A percentile compares a stretch with the other conserved stretches of the same genome.
Conservation (phyloP, 2,329 filamentous ascomycete genomes). For the Pseudomassariella vexata region DNA sequence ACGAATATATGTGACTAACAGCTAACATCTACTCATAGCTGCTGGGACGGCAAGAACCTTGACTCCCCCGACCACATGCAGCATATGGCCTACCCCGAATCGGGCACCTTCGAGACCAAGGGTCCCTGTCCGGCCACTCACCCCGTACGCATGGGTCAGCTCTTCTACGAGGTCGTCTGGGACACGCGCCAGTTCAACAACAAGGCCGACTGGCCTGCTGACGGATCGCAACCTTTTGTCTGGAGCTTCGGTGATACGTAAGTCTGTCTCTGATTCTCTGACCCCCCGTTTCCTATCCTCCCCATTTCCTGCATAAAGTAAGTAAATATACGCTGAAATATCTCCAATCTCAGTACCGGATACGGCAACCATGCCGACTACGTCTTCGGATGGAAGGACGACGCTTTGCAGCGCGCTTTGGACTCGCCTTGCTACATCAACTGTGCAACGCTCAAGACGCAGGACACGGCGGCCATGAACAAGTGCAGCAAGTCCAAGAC, state of each 20-base stretch:
- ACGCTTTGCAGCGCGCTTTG: conserved; percentile 8
- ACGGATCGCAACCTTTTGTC: conserved; percentile 12
- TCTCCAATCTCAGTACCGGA: conserved; percentile 1
- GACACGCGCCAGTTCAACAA: conserved; percentile 35
- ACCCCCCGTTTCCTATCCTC: too few species aligned
- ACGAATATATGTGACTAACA: too few species aligned
- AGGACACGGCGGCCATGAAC: conserved; percentile 8
- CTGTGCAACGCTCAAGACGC: conserved; percentile 6
- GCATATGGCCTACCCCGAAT: conserved; percentile 35
- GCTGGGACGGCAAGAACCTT: conserved; percentile 13
- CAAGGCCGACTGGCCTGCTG: conserved; percentile 9
- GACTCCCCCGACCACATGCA: conserved; percentile 13
- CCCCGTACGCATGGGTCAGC: conserved; percentile 44
- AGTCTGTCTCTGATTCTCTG: not conserved
- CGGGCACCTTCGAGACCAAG: not conserved
- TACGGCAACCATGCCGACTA: conserved; percentile 11
- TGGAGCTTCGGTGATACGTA: conserved; percentile 8
- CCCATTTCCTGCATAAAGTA: too few species aligned
- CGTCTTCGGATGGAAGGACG: conserved; percentile 10
- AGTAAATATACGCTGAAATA: not conserved
- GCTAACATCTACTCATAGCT: conserved; percentile 13
- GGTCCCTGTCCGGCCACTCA: conserved; percentile 35
- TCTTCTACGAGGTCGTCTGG: conserved; percentile 54
- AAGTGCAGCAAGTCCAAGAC: conserved; percentile 7
- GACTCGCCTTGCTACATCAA: conserved; percentile 8